Evolutionary conservation across 2,329 filamentous ascomycete species (phyloP), one percentile per base, ranked within the genome.

Genomic region (Colletotrichum destructivum): DNA sequence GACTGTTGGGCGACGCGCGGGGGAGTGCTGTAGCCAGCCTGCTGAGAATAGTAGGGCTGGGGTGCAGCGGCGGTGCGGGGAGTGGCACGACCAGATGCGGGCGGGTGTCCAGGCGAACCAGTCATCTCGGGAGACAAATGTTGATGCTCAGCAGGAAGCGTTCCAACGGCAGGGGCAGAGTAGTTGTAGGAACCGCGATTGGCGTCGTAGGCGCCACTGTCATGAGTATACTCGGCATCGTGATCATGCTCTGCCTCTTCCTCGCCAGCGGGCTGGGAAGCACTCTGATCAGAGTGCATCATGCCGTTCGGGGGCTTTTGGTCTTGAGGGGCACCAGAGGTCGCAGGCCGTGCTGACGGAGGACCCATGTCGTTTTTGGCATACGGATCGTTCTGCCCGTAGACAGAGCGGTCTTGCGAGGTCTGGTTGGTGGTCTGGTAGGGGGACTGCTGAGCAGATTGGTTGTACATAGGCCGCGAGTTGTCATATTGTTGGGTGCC

Each of bases 321-420:
- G 74, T 94, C 92, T 38, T 83, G 81, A 68, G 91, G 88, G 4
- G 87, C 82, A 62, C 90, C 88, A 47, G 89, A 84, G 55, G 89
- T 87, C 7, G 88, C 81, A 2, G 89, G 86, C 70, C 92, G 88
- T 69, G 84, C 85, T 42, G 93, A 89, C 13, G 94, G 94, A 23
- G 95, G 94, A 0, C 92, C 94, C 94, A 98, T 97, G 76, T 97
- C 94, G 72, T 87, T 93, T 86, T 97, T 97, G 73, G 94, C 88
- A 76, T 96, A 96, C 9, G 88, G 83, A 77, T 85, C 87, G 57
- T 88, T 79, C 73, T 95, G 96, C 51, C 88, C 88, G 78, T 93
- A 91, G 81, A 96, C 90, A 57, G 81, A 80, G 52, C 88, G 84
- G 40, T 92, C 90, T 71, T 91, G 89, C 21, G 89, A 86, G 31